phyloP scores from a whole-genome alignment of 1,284 basidiomycete genomes.

The Moesziomyces parantarcticus region DNA sequence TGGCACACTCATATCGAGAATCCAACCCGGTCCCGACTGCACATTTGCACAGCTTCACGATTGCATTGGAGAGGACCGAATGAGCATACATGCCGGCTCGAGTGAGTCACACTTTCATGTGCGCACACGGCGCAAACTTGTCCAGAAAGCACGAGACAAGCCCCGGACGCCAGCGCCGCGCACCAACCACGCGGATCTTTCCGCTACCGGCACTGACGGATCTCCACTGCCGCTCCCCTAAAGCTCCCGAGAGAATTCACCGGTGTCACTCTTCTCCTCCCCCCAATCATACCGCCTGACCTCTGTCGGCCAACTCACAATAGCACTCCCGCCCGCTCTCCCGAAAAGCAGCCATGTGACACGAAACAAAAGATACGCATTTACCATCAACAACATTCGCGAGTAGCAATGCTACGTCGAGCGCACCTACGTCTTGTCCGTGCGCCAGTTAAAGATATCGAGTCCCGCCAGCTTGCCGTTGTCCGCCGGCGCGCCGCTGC shows the following conservation, averaged over 20 bases:
- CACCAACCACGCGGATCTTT: conserved; percentile 6
- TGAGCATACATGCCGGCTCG: too few relatives aligned
- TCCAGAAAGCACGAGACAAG: too few relatives aligned
- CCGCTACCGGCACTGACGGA: conserved; percentile 5
- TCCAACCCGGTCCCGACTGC: too few relatives aligned
- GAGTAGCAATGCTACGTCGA: too few relatives aligned
- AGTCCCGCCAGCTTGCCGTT: conserved; percentile 40
- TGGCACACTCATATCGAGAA: too few relatives aligned
- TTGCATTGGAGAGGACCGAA: too few relatives aligned
- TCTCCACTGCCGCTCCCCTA: conserved; percentile 2
- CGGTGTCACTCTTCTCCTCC: conserved; percentile 1
- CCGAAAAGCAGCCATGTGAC: too few relatives aligned
- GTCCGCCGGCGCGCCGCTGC: conserved; percentile 16
- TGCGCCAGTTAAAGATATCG: conserved; percentile 62
- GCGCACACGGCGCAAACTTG: too few relatives aligned
- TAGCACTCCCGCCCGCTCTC: not conserved
- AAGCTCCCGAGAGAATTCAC: conserved; percentile 11
- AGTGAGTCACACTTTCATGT: not conserved
- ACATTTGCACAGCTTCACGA: too few relatives aligned
- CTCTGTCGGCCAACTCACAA: not conserved
- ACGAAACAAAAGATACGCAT: too few relatives aligned
- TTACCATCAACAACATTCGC: too few relatives aligned
- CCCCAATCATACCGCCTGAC: not conserved
- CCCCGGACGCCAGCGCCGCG: not conserved
- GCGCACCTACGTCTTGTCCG: conserved; percentile 25